Evolutionary conservation across 176 grass and related monocot species (phyloP).

Genomic region (Cymbopogon citratus): DNA sequence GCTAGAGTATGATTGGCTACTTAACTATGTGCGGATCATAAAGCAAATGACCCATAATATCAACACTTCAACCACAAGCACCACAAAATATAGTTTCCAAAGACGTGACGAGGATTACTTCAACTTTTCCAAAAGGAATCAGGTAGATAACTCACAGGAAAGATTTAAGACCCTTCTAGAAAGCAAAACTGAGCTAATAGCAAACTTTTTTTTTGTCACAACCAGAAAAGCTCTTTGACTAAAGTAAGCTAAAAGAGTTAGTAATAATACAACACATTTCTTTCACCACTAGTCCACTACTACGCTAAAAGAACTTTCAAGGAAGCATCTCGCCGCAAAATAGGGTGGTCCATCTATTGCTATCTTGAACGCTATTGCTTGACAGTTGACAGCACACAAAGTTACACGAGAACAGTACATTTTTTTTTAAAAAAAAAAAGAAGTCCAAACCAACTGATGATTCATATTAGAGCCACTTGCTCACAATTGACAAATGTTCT

Average conservation of each 20-base stretch:
- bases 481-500: neutral
- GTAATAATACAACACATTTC: neutral
- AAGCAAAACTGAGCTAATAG: neutral
- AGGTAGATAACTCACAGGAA: neutral
- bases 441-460: neutral
- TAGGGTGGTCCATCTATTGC: neutral
- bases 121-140: slow-evolving; percentile 5
- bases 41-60: neutral
- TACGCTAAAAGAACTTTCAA: slow-evolving; percentile 16
- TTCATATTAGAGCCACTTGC: neutral
- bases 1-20: neutral
- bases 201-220: neutral
- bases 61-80: neutral
- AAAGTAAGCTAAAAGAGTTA: neutral
- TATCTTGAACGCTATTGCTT: neutral
- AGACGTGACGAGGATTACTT: neutral
- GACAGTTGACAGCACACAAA: neutral
- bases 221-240: slow-evolving; percentile 6
- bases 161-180: neutral
- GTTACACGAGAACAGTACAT: neutral
- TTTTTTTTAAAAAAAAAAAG: neutral
- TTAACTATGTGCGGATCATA: neutral
- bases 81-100: slow-evolving; percentile 1
- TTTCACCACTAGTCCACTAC: neutral
- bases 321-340: neutral